These are phyloP conservation scores for Sindora glabra DNA, from an alignment of 306 rosid genomes.

Conservation along the genomic window DNA sequence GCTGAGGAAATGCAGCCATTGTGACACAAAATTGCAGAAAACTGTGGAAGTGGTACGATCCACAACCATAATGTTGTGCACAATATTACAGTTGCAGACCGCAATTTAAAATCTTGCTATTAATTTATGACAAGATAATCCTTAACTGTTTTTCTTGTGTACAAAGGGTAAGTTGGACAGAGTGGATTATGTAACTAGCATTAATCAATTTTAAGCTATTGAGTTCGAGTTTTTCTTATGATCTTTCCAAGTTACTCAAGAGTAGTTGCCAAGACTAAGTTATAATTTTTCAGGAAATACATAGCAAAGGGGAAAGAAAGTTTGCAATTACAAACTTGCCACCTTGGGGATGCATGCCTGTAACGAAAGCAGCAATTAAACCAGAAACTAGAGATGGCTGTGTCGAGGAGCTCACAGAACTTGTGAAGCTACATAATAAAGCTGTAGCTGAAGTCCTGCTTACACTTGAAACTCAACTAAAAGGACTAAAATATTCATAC, in stretches of 20 bases:
- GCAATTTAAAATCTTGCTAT: too few relatives aligned
- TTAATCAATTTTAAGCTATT: too few relatives aligned
- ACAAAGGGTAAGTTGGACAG: too few relatives aligned
- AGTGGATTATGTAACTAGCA: too few relatives aligned
- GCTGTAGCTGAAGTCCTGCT: constrained; percentile 9
- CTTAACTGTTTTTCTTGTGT: too few relatives aligned
- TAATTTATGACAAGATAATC: too few relatives aligned
- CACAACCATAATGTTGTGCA: too few relatives aligned
- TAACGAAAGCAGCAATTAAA: neutral
- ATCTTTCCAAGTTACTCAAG: neutral
- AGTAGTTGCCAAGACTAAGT: neutral
- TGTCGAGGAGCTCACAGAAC: constrained; percentile 2
- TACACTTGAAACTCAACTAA: constrained; percentile 8
- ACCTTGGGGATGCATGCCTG: constrained; percentile 19
- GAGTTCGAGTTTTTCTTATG: too few relatives aligned
- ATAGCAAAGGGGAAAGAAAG: constrained; percentile 36
- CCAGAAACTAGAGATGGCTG: constrained; percentile 3
- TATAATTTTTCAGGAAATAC: constrained; percentile 17
- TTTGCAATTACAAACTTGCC: constrained; percentile 20
- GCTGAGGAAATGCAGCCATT: too few relatives aligned
- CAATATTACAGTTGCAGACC: too few relatives aligned
- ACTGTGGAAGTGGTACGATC: too few relatives aligned
- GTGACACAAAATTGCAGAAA: too few relatives aligned
- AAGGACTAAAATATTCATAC: constrained; percentile 24
- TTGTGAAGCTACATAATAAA: constrained; percentile 16